Conservation (phyloP, 805 yeast species). For the Ogataea nakhonphanomensis region DNA sequence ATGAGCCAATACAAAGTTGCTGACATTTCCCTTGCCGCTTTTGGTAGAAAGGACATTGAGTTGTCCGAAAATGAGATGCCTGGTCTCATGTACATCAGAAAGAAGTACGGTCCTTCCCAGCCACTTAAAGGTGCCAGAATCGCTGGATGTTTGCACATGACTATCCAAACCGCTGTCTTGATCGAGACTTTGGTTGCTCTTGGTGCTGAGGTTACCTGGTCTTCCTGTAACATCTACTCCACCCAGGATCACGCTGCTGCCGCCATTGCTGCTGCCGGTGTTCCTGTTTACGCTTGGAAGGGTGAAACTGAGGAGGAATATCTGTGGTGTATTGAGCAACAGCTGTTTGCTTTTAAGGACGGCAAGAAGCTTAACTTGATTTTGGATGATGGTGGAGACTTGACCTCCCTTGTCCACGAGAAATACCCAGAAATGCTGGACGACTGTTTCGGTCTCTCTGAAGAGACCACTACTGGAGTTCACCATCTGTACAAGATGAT, state of each 20-base stretch:
- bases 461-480: constrained; percentile 99
- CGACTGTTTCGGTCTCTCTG: constrained; percentile 93
- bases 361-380: constrained; percentile 92
- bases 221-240: constrained; percentile 98
- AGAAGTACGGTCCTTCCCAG: constrained; percentile 84
- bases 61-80: constrained; percentile 99
- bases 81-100: constrained; percentile 97
- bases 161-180: constrained; percentile 98
- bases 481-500: constrained; percentile 98
- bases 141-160: constrained; percentile 99
- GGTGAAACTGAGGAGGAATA: constrained; percentile 99
- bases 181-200: constrained; percentile 95
- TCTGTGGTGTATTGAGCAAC: constrained; percentile 99
- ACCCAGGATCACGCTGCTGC: constrained; percentile 99
- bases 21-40: constrained; percentile 97
- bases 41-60: constrained; percentile 99
- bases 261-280: constrained; percentile 99
- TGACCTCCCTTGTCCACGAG: constrained; percentile 94
- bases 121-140: constrained; percentile 98
- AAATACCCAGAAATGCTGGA: constrained; percentile 97
- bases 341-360: constrained; percentile 96
- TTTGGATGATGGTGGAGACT: constrained; percentile 99
- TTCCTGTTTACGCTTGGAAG: constrained; percentile 99
- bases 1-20: constrained; percentile 81
- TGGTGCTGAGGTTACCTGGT: constrained; percentile 99